Evolutionary conservation across 805 yeast genomes (phyloP), one percentile per base, ranked within the genome.

Genomic region (Barnettozyma botsteinii): DNA sequence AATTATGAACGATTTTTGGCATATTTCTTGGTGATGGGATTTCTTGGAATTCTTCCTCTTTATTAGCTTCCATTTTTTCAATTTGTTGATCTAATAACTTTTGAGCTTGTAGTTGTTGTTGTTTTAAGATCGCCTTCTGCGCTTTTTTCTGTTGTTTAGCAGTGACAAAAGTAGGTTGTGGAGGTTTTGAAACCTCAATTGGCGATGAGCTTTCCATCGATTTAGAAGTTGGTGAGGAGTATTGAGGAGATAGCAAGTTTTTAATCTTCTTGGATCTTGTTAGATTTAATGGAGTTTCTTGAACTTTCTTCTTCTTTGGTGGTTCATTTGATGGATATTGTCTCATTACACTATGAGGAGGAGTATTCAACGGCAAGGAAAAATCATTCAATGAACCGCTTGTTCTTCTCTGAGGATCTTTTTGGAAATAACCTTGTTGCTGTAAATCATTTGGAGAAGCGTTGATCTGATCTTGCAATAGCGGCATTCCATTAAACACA

Each of bases 291-390:
- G 61, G 60, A 2, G 61, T 53, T 23, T 50, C 54, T 17, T 50
- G 55, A 7, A 37, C 32, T 29, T 49, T 52, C 12, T 24, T 25
- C 37, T 37, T 47, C 41, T 47, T 49, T 1, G 17, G 7, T 7
- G 38, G 40, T n/a, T 49, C 47, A 9, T 27, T 24, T 2, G 37
- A 12, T 1, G 35, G 17, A 2, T 47, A 47, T 3, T 37, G 29
- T 42, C 57, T 52, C 11, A 50, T 43, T 8, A 56, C 38, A 4
- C 59, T 48, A 27, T 53, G 59, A 17, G 61, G 61, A 3, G 61
- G 61, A 0, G 61, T 56, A 9, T 47, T 49, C 7, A 56, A 41
- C 3, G 59, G 58, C 8, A 43, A 14, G 3, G 33, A 12, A 12
- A 50, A 25, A 12, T 48, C 52, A 11, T 42, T 49, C 3, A 32